Base-by-base conservation (phyloP, 768 basidiomycete genomes). In the Mycena amicta region DNA sequence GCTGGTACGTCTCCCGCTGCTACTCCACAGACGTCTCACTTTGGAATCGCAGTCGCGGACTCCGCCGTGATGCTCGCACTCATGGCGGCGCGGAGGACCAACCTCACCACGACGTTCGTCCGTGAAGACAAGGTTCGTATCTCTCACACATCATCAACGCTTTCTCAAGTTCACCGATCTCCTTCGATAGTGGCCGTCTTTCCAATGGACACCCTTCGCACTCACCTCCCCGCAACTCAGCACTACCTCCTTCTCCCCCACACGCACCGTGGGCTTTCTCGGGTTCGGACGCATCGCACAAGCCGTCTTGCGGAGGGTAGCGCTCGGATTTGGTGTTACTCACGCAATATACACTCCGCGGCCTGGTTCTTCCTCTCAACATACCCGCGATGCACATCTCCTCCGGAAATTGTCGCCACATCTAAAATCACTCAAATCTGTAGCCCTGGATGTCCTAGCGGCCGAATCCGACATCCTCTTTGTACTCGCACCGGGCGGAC, bases 261-360 rank as follows among this genome's bases (percentile, higher is more conserved):
- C 71, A 12, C 85, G 87, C 43, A 95, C 88, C 2, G 85, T 88
- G 1, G 95, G 93, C 1, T 97, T 98, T 75, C 78, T 98, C 33
- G 97, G 97, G 13, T 98, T 98, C 64, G 96, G 96, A 4, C 86
- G 96, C 23, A 98, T 98, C 65, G 87, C 94, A 0, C 92, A 95
- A 66, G 89, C 88, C 25, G 90, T 89, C 0, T 82, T 96, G 51
- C 71, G 80, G 1, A 87, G 96, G 3, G 82, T 98, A 29, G 8
- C 43, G 6, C 74, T 90, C 13, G 85, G 90, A 1, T 98, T 97
- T 69, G 93, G 90, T 20, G 79, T 93, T 66, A 88, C 85, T 0
- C 76, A 84, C 62, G 88, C 86, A 62, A 65, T 95, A 40, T 96
- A 94, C 74, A 72, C 79, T 8, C 84, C 85, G 1, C 55, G 74